phyloP scores from a whole-genome alignment of 2,329 filamentous ascomycete genomes.

The Zalaria sp. region DNA sequence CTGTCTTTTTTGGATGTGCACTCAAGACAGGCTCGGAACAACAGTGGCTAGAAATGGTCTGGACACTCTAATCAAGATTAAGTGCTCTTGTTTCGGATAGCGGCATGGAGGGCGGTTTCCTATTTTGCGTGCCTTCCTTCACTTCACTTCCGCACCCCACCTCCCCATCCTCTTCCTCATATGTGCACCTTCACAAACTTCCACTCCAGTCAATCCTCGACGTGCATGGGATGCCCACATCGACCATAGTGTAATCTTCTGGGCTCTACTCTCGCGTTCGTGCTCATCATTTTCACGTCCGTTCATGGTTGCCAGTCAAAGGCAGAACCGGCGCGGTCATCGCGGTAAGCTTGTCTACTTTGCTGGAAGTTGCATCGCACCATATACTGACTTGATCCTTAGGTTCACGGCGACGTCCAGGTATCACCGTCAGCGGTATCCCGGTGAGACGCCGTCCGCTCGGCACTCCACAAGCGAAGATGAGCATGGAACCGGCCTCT shows the following conservation, averaged over 20 bases:
- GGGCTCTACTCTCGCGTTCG: not conserved
- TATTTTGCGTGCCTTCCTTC: too few relatives aligned
- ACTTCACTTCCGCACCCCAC: too few relatives aligned
- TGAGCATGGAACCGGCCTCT: slow-evolving; percentile 1
- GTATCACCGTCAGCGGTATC: not conserved
- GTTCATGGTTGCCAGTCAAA: not conserved
- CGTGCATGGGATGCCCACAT: too few relatives aligned
- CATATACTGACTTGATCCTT: not conserved
- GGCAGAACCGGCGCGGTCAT: not conserved
- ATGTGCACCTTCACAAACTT: not conserved
- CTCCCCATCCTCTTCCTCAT: too few relatives aligned
- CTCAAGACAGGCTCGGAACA: too few relatives aligned
- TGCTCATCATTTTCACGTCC: not conserved
- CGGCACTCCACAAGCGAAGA: slow-evolving; percentile 10
- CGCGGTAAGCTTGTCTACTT: not conserved
- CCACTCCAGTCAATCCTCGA: not conserved
- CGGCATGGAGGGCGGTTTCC: too few relatives aligned
- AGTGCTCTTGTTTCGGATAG: too few relatives aligned
- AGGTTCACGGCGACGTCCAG: not conserved
- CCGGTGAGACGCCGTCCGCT: slow-evolving; percentile 13
- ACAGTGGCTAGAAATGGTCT: too few relatives aligned
- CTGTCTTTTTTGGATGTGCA: too few relatives aligned
- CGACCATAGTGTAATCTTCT: not conserved
- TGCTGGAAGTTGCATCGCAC: not conserved
- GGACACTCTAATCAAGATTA: too few relatives aligned